These are phyloP conservation scores for Cicer yamashitae DNA, from an alignment of 306 rosid species.

Conservation along the genomic window DNA sequence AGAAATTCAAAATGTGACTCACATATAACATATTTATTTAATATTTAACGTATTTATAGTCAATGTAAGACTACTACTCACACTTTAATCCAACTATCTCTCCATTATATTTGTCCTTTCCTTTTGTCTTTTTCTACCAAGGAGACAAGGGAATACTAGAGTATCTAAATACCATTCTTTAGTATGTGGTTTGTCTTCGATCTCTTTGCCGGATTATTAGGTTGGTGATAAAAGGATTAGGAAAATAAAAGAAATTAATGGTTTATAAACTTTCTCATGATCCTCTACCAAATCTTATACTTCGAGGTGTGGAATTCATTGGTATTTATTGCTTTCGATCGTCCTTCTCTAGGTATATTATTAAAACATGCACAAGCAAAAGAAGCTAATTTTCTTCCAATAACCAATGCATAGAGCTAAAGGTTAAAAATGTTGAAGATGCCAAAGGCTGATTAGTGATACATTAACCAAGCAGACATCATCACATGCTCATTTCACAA, in stretches of 20 bases:
- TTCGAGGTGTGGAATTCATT: conserved; percentile 2
- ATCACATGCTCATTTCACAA: conserved; percentile 40
- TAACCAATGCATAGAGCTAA: conserved; percentile 27
- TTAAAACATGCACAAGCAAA: not conserved
- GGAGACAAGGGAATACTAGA: not conserved
- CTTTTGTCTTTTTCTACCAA: not conserved
- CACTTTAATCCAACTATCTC: no score
- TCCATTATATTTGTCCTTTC: not conserved
- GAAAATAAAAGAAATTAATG: conserved; percentile 1
- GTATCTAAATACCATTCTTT: not conserved
- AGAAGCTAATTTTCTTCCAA: conserved; percentile 9
- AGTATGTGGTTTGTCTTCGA: not conserved
- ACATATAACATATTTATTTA: no score
- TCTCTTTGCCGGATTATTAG: not conserved
- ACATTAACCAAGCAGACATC: conserved; percentile 37
- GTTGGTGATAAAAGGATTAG: not conserved
- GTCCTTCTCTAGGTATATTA: not conserved
- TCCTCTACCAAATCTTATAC: not conserved
- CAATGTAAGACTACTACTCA: no score
- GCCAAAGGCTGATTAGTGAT: conserved; percentile 37
- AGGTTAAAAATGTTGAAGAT: conserved; percentile 36
- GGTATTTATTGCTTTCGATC: not conserved
- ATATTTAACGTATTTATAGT: no score
- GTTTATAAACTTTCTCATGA: not conserved
- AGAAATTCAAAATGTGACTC: no score